Conservation (phyloP, 257 asterid species). For the Asclepias syriaca region DNA sequence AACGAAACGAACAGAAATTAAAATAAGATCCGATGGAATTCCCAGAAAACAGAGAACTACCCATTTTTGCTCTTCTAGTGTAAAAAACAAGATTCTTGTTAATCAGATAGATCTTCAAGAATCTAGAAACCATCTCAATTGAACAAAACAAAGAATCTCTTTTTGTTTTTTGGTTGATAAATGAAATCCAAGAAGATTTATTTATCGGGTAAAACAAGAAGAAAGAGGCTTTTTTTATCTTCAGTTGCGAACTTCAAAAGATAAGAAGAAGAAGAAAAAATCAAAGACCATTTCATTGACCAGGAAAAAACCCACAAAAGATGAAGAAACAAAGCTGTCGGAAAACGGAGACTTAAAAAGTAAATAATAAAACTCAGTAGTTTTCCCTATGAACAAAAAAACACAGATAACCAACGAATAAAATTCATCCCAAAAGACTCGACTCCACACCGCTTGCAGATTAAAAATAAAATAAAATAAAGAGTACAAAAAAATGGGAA, state of each 20-base stretch:
- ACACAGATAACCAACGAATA: neutral
- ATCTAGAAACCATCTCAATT: neutral
- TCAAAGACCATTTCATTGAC: too few species aligned
- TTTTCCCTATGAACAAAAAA: neutral
- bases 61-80: neutral
- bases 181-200: neutral
- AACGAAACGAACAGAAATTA: neutral
- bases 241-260: neutral
- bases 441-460: neutral
- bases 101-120: neutral
- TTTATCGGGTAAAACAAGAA: neutral
- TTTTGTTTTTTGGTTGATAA: too few species aligned
- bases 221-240: neutral
- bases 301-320: neutral
- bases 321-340: neutral
- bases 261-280: neutral
- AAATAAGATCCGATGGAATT: neutral
- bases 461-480: neutral
- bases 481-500: conserved; percentile 3
- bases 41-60: too few species aligned
- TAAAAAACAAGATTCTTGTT: neutral
- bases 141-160: neutral
- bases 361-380: too few species aligned
- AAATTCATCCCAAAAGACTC: neutral
- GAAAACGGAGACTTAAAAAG: neutral